Evolutionary conservation across 1,139 yeast species (phyloP).

Genomic region (Hemisphaericaspora lyxosophila): DNA sequence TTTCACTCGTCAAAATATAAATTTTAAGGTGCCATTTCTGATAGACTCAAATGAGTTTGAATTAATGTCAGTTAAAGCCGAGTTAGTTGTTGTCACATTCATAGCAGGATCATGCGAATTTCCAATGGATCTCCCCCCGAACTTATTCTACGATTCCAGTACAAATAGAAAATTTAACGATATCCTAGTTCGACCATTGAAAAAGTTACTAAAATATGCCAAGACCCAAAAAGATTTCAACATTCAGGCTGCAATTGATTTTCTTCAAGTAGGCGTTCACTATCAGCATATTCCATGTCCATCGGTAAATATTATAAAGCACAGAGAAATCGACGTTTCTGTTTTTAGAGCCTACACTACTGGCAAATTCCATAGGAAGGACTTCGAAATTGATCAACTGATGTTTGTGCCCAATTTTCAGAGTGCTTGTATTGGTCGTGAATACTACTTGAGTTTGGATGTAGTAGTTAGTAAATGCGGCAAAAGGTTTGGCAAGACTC

Average conservation of each 20-base stretch:
- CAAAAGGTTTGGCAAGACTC: not conserved
- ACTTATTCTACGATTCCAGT: not conserved
- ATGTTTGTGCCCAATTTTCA: conserved; percentile 1
- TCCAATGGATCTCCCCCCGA: not conserved
- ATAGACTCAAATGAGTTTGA: not conserved
- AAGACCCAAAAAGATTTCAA: not conserved
- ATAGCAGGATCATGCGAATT: not conserved
- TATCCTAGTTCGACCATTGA: not conserved
- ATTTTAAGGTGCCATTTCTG: not conserved
- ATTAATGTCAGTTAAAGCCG: not conserved
- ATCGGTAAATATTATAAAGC: not conserved
- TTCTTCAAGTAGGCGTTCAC: not conserved
- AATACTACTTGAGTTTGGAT: not conserved
- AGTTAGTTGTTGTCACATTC: not conserved
- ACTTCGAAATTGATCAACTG: not conserved
- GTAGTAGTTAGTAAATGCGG: not conserved
- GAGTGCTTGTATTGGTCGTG: not conserved
- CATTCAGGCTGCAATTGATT: not conserved
- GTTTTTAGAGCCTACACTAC: not conserved
- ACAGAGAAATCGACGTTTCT: not conserved
- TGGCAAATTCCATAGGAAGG: not conserved
- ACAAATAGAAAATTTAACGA: not conserved
- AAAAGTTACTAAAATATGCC: not conserved
- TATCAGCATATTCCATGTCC: not conserved
- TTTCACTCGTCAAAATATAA: not conserved